Base-by-base conservation (phyloP, 2,329 filamentous ascomycete species). In the Fusarium papillatum region DNA sequence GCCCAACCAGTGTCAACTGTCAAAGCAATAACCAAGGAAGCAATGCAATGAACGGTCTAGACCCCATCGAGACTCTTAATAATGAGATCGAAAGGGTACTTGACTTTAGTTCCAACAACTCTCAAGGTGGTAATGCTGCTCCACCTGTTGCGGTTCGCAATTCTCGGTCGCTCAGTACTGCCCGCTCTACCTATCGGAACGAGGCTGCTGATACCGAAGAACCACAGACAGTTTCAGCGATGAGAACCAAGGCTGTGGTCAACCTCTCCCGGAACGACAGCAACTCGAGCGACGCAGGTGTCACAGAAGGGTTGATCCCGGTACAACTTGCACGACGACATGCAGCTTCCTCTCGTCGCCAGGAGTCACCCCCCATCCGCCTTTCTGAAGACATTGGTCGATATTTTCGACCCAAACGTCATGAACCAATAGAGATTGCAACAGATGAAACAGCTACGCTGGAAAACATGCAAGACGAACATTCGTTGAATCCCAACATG, bases 231-330 rank as follows among this genome's bases (percentile, higher is more conserved):
- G 70, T 73, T 9, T 41, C 71, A 31, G 71, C 68, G 46, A 80
- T 85, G 81, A 80, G 81, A 53, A 83, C 79, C 3, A 71, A 70
- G 14, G 76, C 70, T 31, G 78, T 61, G 24, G 82, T 85, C 34
- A 81, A 85, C 62, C 81, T 85, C 74, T 77, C 74, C 29, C 80
- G 81, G 7, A 83, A 73, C 38, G 76, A 79, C 11, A 84, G 83
- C 70, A 75, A 81, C 66, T 69, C 72, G 17, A 84, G 81, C 24
- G 83, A 84, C 14, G 72, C 81, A 48, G 76, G 76, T 41, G 43
- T 64, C 59, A 67, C 61, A 17, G 60, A 63, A 26, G 77, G 78
- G 39, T 59, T 68, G 39, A 41, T 82, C 26, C 70, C 76, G n/a
- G 77, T 84, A 13, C 73, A 76, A 39, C 73, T 84, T 65, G 72